These are phyloP conservation scores for Amanita muscaria DNA, from an alignment of 768 basidiomycete genomes.

Conservation along the genomic window DNA sequence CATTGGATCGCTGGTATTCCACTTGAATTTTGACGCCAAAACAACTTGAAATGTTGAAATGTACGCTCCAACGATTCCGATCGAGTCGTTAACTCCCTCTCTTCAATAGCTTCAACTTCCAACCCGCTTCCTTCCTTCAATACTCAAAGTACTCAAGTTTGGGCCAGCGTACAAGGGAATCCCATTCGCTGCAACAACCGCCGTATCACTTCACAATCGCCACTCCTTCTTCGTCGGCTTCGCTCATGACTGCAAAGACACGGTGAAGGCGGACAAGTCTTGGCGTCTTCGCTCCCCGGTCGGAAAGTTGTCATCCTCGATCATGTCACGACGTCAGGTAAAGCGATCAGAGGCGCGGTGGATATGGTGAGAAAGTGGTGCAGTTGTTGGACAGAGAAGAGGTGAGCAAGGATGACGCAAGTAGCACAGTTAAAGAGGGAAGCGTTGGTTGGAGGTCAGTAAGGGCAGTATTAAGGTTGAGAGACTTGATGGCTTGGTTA, in stretches of 20 bases:
- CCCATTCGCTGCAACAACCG: conserved; percentile 79
- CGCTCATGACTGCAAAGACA: conserved; percentile 97
- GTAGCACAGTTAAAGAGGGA: conserved; percentile 77
- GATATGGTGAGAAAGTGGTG: conserved; percentile 65
- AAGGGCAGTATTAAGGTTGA: conserved; percentile 74
- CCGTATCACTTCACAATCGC: conserved; percentile 62
- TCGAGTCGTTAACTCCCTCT: too few relatives aligned
- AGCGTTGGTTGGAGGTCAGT: conserved; percentile 64
- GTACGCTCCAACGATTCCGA: too few relatives aligned
- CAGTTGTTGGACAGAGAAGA: conserved; percentile 85
- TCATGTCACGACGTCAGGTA: conserved; percentile 93
- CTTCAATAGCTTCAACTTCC: too few relatives aligned
- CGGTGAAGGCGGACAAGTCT: conserved; percentile 88
- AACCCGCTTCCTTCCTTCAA: conserved; percentile 65
- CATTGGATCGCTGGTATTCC: too few relatives aligned
- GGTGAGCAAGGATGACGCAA: conserved; percentile 61
- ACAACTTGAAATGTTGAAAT: too few relatives aligned
- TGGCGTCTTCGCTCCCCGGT: conserved; percentile 78
- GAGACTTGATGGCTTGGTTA: conserved; percentile 79
- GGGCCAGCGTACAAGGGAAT: conserved; percentile 99
- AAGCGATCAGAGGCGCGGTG: conserved; percentile 79
- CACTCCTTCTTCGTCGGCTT: conserved; percentile 63
- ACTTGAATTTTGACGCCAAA: too few relatives aligned
- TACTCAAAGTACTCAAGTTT: too few relatives aligned
- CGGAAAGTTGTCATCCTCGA: conserved; percentile 84